Percentiles rank a stretch among this genome's conserved stretches.
These are phyloP conservation scores for Berkeleyomyces basicola DNA, from an alignment of 2,329 filamentous ascomycete genomes.

Conservation along the genomic window DNA sequence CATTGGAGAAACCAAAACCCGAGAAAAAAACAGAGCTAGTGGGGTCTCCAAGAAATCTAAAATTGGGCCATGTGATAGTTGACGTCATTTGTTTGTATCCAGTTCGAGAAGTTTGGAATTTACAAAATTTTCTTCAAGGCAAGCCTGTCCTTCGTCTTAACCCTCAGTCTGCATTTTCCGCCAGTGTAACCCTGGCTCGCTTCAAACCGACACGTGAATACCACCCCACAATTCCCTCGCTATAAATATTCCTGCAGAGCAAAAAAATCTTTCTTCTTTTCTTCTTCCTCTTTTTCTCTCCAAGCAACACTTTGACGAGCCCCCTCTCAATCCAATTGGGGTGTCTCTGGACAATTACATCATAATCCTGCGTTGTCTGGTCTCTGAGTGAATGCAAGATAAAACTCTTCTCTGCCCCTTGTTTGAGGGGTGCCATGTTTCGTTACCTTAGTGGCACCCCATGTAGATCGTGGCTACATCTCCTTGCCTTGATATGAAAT, in stretches of 20 bases:
- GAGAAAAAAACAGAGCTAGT: neutral
- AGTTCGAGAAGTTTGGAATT: neutral
- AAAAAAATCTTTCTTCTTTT: slow-evolving; percentile 8
- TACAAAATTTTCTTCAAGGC: too few species aligned
- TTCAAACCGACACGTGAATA: neutral
- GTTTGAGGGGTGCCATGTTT: slow-evolving; percentile 29
- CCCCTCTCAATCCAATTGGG: slow-evolving; percentile 6
- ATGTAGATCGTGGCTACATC: slow-evolving; percentile 30
- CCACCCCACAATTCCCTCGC: neutral
- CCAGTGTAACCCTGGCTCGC: neutral
- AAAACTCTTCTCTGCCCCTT: slow-evolving; percentile 21
- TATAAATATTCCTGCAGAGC: slow-evolving; percentile 8
- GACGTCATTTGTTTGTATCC: neutral
- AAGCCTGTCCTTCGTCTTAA: too few species aligned
- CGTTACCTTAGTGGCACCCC: slow-evolving; percentile 24
- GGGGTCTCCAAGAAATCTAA: neutral
- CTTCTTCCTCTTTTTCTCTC: slow-evolving; percentile 16
- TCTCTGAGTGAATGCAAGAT: slow-evolving; percentile 21
- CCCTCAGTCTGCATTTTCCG: neutral
- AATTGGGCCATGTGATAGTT: neutral
- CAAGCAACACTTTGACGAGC: slow-evolving; percentile 20
- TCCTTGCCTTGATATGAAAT: neutral
- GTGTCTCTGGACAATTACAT: slow-evolving; percentile 13
- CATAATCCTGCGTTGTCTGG: neutral
- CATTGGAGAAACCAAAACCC: neutral